phyloP scores from a whole-genome alignment of 371 early-diverging fungal species.

The Blastocladiella emersonii region DNA sequence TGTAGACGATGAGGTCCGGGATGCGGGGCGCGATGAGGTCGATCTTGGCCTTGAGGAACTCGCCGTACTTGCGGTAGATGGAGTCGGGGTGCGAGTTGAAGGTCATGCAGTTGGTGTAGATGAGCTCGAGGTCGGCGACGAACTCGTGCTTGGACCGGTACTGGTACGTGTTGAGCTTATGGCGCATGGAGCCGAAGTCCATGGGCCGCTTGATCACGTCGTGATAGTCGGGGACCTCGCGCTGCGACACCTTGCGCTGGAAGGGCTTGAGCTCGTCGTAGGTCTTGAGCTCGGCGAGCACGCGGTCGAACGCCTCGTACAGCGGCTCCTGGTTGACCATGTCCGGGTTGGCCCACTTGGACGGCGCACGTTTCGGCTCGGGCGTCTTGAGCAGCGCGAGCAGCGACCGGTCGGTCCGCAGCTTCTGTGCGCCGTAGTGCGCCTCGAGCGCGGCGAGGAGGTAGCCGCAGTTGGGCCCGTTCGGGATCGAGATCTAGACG shows the following conservation, averaged over 20 bases:
- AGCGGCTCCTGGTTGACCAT: conserved; percentile 82
- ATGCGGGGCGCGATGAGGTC: background rate
- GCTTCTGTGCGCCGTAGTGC: background rate
- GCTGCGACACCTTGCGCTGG: conserved; percentile 73
- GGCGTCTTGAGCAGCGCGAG: background rate
- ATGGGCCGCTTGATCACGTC: conserved; percentile 79
- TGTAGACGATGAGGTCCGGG: background rate
- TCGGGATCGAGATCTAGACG: background rate
- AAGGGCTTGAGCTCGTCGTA: conserved; percentile 78
- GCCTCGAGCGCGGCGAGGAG: background rate
- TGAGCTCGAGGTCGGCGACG: conserved; percentile 58
- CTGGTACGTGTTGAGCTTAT: conserved; percentile 51
- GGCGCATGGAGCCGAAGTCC: conserved; percentile 79
- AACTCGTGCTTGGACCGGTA: conserved; percentile 69
- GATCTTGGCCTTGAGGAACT: background rate
- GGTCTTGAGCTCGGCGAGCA: conserved; percentile 58
- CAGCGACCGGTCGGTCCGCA: background rate
- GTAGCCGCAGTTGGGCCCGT: background rate
- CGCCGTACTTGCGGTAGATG: background rate
- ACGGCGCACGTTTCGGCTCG: background rate
- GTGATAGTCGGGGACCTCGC: conserved; percentile 91
- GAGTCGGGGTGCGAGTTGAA: conserved; percentile 61
- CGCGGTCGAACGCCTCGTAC: conserved; percentile 75
- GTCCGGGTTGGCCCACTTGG: conserved; percentile 54
- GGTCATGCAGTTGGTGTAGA: conserved; percentile 66